These are phyloP conservation scores for Scutellaria baicalensis DNA, from an alignment of 257 asterid species.

Conservation along the genomic window DNA sequence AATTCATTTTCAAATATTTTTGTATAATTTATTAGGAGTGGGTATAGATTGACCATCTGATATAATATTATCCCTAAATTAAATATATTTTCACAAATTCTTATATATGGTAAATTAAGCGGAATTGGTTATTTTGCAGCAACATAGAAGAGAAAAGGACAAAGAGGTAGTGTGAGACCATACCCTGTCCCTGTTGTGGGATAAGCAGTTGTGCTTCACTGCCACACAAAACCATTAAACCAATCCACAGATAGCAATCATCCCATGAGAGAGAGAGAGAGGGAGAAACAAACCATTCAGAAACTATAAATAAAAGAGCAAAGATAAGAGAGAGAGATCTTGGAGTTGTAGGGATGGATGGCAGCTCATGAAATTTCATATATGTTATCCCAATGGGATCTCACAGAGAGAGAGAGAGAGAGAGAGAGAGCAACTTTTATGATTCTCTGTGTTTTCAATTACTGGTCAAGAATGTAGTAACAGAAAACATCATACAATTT, in stretches of 20 bases:
- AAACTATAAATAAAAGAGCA: background rate
- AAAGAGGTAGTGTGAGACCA: slow-evolving; percentile 8
- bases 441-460: background rate
- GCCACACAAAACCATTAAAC: slow-evolving; percentile 4
- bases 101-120: no score
- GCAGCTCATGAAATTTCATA: background rate
- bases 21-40: no score
- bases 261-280: background rate
- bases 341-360: background rate
- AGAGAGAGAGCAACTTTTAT: background rate
- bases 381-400: background rate
- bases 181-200: background rate
- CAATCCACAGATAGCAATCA: background rate
- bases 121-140: no score
- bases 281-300: background rate
- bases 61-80: no score
- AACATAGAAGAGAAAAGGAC: background rate
- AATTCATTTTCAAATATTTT: no score
- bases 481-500: no score
- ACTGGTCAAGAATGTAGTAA: no score
- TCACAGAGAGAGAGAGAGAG: background rate
- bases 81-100: no score
- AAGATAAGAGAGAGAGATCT: slow-evolving; percentile 9
- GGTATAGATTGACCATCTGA: no score
- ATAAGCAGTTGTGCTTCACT: background rate